These are phyloP conservation scores for Seiridium cupressi DNA, from an alignment of 2,329 filamentous ascomycete genomes.

Conservation along the genomic window DNA sequence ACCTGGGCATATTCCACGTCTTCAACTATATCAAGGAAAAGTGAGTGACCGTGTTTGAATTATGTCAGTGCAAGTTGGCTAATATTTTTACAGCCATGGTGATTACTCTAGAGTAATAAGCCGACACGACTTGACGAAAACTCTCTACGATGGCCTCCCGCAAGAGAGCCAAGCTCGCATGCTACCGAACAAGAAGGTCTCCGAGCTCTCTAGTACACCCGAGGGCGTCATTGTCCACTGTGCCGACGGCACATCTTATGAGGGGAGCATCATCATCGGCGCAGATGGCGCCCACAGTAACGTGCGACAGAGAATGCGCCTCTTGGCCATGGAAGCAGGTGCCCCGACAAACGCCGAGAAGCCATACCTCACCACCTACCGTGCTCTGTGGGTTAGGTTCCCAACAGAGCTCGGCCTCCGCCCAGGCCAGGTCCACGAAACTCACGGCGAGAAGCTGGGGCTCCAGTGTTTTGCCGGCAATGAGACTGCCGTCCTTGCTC, in stretches of 20 bases:
- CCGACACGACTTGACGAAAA: conserved; percentile 31
- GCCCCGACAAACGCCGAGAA: conserved; percentile 21
- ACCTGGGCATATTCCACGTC: conserved; percentile 20
- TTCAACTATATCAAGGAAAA: conserved; percentile 22
- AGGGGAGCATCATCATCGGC: conserved; percentile 36
- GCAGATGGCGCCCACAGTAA: conserved; percentile 41
- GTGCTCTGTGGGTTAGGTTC: conserved; percentile 32
- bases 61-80: not conserved
- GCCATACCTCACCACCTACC: conserved; percentile 29
- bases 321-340: not conserved
- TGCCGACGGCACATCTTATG: conserved; percentile 7
- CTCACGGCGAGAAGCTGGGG: conserved; percentile 24
- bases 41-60: conserved; percentile 11
- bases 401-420: conserved; percentile 15
- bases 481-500: conserved; percentile 28
- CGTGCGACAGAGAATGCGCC: conserved; percentile 7
- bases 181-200: conserved; percentile 5
- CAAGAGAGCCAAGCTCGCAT: conserved; percentile 23
- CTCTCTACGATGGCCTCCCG: conserved; percentile 28
- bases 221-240: conserved; percentile 9
- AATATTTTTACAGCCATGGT: conserved; percentile 21
- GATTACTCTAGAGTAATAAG: conserved; percentile 26
- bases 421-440: conserved; percentile 26
- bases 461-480: conserved; percentile 27
- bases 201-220: not conserved